Base-by-base conservation (phyloP, 208 protist species). In the Acanthamoeba triangularis region DNA sequence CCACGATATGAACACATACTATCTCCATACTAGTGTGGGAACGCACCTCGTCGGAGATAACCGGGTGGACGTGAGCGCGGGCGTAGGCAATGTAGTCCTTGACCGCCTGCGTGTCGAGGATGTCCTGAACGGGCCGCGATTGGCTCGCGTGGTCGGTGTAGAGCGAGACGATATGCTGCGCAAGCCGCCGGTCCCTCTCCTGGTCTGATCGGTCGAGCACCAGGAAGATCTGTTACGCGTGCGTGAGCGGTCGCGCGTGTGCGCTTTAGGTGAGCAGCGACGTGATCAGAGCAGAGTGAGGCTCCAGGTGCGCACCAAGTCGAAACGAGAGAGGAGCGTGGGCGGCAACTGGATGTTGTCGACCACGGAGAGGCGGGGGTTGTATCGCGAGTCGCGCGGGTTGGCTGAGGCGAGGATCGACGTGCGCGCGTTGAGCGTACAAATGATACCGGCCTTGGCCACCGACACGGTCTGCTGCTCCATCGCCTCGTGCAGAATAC, bases 381-480 rank as follows among this genome's bases (percentile, higher is more conserved):
- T 99, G 98, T 99, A 99, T 94, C 99, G 97, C 1, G 98, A 99
- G 94, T 99, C 98, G 74, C 99, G 98, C 10, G 99, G 99, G 97
- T 99, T 99, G 6, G 99, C 99, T 35, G 99, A 99, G 23, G 99
- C 99, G 7, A 99, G 97, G 74, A 99, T 99, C 10, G 99, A 99
- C 3, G 99, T 99, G 59, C 99, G 98, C 0, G 99, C 99, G 97
- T 99, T 99, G 16, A 99, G 98, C 78, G 99, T 98, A 49, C 99
- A 99, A 94, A 99, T 99, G 97, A 99, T 99, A 90, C 99, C 99
- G n/a, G 99, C 99, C 97, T 99, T 99, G 37, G 99, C 99, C 74
- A 99, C 98, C 44, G 99, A 99, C 4, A 99, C 98, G 41, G 99
- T 99, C 97, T 99, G 99, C 98, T 99, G 99, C 97, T 99, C 99